Evolutionary conservation across 805 yeast species (phyloP).

Genomic region (Pichia kluyveri): DNA sequence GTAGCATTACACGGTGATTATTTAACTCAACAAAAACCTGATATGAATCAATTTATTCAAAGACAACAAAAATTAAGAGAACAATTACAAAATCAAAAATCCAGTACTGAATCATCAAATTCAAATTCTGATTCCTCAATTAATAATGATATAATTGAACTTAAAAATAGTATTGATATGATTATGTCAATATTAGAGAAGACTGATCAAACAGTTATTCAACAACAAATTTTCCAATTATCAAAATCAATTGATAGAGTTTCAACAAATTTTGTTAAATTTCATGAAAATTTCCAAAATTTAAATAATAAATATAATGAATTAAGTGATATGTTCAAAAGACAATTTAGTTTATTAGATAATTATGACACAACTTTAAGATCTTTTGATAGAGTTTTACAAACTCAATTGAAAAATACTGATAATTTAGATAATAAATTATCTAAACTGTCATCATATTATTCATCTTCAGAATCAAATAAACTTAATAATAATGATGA

Average conservation of each 20-base stretch:
- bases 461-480: neutral
- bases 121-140: neutral
- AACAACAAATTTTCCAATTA: constrained; percentile 3
- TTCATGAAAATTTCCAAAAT: constrained; percentile 1
- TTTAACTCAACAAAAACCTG: neutral
- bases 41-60: constrained; percentile 10
- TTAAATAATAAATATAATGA: constrained; percentile 8
- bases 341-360: constrained; percentile 11
- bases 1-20: constrained; percentile 17
- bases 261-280: constrained; percentile 1
- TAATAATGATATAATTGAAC: neutral
- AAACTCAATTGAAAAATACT: constrained; percentile 8
- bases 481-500: neutral
- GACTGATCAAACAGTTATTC: constrained; percentile 2
- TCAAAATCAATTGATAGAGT: constrained; percentile 4
- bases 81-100: neutral
- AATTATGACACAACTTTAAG: constrained; percentile 9
- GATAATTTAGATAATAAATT: constrained; percentile 9
- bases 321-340: constrained; percentile 7
- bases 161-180: neutral
- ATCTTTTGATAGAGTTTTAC: constrained; percentile 10
- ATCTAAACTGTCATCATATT: constrained; percentile 2
- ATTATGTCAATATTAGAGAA: neutral
- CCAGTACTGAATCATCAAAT: neutral
- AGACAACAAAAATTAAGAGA: constrained; percentile 15